A percentile compares a stretch with the other conserved stretches of the same genome.
Evolutionary conservation across 805 yeast genomes (phyloP).

Genomic region (Cephaloascus albidus): DNA sequence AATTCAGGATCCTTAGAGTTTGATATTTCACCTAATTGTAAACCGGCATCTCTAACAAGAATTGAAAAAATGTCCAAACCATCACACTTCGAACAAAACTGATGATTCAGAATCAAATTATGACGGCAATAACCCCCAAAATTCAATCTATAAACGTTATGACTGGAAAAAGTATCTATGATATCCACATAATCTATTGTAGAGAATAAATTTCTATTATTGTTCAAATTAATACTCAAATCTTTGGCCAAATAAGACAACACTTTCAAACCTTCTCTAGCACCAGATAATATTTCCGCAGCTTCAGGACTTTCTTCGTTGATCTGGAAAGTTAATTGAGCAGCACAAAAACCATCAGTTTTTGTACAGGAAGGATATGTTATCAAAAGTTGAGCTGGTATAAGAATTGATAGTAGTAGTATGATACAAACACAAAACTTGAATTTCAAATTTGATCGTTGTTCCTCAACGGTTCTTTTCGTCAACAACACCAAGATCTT

Average conservation of each 20-base stretch:
- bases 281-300: conserved; percentile 16
- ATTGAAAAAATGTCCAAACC: conserved; percentile 41
- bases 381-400: conserved; percentile 10
- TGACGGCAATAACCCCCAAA: conserved; percentile 40
- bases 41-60: conserved; percentile 40
- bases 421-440: conserved; percentile 1
- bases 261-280: conserved; percentile 32
- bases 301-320: conserved; percentile 25
- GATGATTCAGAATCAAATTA: conserved; percentile 10
- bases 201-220: conserved; percentile 7
- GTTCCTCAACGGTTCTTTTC: not conserved
- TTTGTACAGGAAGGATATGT: conserved; percentile 21
- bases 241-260: conserved; percentile 37
- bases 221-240: conserved; percentile 18
- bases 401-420: conserved; percentile 6
- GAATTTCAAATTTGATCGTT: not conserved
- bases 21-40: conserved; percentile 31
- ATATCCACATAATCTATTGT: conserved; percentile 15
- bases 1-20: conserved; percentile 24
- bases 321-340: conserved; percentile 33
- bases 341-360: conserved; percentile 21
- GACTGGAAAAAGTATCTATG: conserved; percentile 35
- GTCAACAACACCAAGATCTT: not conserved
- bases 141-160: conserved; percentile 32
- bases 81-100: conserved; percentile 22